Percentiles rank a stretch among this genome's conserved stretches.
Evolutionary conservation across 2,329 filamentous ascomycete genomes (phyloP).

Genomic region (Cadophora gregata): DNA sequence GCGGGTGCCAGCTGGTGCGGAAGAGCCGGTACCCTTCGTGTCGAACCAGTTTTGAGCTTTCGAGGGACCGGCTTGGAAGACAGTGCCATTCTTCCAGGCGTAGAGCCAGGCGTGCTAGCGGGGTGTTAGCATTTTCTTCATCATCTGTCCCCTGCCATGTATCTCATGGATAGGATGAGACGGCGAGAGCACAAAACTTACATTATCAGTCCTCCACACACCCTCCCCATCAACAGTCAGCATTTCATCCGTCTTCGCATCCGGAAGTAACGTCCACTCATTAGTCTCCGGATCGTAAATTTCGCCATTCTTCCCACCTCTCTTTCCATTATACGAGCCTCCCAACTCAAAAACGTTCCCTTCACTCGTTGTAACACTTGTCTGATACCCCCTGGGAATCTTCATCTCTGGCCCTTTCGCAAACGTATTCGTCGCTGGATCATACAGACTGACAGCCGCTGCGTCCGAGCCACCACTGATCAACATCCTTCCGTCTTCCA

Average conservation of each 20-base stretch:
- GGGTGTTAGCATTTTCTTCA: constrained; percentile 50
- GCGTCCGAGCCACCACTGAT: constrained; percentile 29
- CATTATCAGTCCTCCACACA: constrained; percentile 10
- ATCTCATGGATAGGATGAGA: too few relatives aligned
- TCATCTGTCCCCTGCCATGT: too few relatives aligned
- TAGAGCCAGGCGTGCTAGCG: constrained; percentile 58
- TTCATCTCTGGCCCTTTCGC: constrained; percentile 14
- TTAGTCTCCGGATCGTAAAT: constrained; percentile 53
- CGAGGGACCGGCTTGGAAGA: constrained; percentile 38
- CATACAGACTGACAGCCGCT: constrained; percentile 28
- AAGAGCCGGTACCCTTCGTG: constrained; percentile 50
- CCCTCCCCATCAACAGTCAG: constrained; percentile 48
- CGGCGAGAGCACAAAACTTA: constrained; percentile 2
- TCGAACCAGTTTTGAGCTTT: constrained; percentile 63
- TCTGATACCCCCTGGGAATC: constrained; percentile 22
- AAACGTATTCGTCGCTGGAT: constrained; percentile 18
- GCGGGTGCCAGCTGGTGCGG: constrained; percentile 51
- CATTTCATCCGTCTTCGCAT: constrained; percentile 54
- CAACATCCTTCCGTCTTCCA: constrained; percentile 25
- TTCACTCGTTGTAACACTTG: constrained; percentile 17
- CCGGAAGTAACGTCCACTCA: constrained; percentile 53
- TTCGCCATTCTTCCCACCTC: constrained; percentile 45
- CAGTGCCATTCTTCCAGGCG: constrained; percentile 36
- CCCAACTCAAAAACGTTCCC: constrained; percentile 24
- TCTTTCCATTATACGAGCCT: constrained; percentile 16